phyloP scores from a whole-genome alignment of 805 yeast genomes.

The Ogataea minuta region DNA sequence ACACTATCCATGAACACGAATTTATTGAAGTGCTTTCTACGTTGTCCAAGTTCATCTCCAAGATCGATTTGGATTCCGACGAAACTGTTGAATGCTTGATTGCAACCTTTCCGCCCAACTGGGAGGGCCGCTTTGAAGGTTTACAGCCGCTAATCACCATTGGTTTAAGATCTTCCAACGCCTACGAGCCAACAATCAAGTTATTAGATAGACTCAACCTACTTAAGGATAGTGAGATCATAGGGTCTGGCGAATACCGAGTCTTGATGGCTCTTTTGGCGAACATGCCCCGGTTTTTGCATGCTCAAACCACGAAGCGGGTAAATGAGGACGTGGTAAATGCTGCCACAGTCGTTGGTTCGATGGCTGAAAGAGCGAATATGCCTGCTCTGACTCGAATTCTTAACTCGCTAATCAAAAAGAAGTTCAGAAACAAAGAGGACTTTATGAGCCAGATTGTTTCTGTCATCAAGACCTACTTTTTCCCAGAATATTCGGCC shows the following conservation, averaged over 20 bases:
- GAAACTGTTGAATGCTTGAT: conserved; percentile 82
- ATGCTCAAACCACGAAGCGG: conserved; percentile 64
- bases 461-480: conserved; percentile 60
- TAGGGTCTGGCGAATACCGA: conserved; percentile 70
- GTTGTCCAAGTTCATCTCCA: conserved; percentile 76
- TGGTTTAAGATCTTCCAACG: conserved; percentile 78
- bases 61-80: conserved; percentile 80
- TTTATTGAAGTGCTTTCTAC: conserved; percentile 85
- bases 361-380: conserved; percentile 55
- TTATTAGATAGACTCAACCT: conserved; percentile 70
- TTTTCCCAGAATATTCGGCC: conserved; percentile 73
- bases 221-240: conserved; percentile 68
- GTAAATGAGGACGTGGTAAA: conserved; percentile 48
- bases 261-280: conserved; percentile 70
- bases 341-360: conserved; percentile 56
- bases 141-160: conserved; percentile 73
- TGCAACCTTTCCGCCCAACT: conserved; percentile 86
- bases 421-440: conserved; percentile 81
- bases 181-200: conserved; percentile 74
- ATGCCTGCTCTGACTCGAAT: conserved; percentile 63
- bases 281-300: conserved; percentile 80
- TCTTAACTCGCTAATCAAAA: conserved; percentile 70
- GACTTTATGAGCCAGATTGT: conserved; percentile 85
- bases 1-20: conserved; percentile 89
- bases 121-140: conserved; percentile 95